Evolutionary conservation across 1,284 basidiomycete species (phyloP), one percentile per base, ranked within the genome.

Genomic region (Tetrapyrgos nigripes): DNA sequence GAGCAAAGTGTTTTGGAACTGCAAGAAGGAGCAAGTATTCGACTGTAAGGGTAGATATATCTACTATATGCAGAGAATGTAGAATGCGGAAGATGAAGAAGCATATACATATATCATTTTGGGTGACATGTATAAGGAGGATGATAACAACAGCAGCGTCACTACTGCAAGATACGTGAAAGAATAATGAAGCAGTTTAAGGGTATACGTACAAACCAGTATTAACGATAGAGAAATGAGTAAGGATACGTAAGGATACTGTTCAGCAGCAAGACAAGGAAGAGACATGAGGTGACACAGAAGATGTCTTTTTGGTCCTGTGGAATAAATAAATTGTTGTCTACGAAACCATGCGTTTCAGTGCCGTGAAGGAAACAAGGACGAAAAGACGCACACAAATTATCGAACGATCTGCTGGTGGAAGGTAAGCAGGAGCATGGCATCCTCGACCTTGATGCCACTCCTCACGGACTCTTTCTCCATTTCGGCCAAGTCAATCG

Each of bases 351-450:
- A 26, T 23, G 19, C 17, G 17, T 24, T 27, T 17, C 13, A 14
- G 19, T 14, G 46, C 19, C 44, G n/a, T 6, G 19, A 19, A 24
- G 11, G 24, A 23, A 26, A 26, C 17, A 14, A 31, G 14, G n/a
- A 27, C n/a, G 24, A 19, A 21, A 50, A 50, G 17, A 40, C 37
- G 6, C 33, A 52, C 31, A 52, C 26, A 52, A n/a, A 50, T 61
- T 61, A 61, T 26, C 46, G 55, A 33, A 60, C 60, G 6, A 55
- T 48, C 50, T 86, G 84, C 50, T 86, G 83, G 66, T 88, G 86
- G 75, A 91, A 91, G 69, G 85, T 85, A 62, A 91, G 77, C 51
- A 91, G 74, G 40, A 91, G 73, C 40, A 89, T 73, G 4, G 89
- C 88, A 66, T 91, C 88, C 64, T 81, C 79, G 43, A 80, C 70